Evolutionary conservation across 73 alveolate genomes (phyloP).

Genomic region (Diophrys appendiculata): DNA sequence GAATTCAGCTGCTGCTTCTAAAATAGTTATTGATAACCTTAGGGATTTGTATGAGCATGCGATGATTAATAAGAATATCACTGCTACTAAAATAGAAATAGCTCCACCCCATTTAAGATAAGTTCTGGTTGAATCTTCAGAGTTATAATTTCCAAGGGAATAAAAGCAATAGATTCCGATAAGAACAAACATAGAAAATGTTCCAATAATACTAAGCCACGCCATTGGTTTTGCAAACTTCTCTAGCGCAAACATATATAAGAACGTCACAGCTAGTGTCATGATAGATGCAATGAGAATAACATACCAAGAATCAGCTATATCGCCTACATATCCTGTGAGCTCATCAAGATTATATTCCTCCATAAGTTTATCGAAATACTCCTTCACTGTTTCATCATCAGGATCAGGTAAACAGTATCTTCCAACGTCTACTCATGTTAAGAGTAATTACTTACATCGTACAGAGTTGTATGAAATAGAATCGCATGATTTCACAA

Average conservation of each 20-base stretch:
- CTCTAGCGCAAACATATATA: constrained; percentile 59
- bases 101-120: constrained; percentile 21
- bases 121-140: not conserved
- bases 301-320: constrained; percentile 65
- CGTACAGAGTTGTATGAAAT: constrained; percentile 14
- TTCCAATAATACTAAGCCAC: constrained; percentile 52
- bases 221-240: constrained; percentile 51
- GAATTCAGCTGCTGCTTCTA: constrained; percentile 91
- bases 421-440: constrained; percentile 20
- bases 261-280: constrained; percentile 23
- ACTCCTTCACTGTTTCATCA: not conserved
- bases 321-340: constrained; percentile 54
- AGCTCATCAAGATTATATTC: constrained; percentile 14
- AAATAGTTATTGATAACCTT: constrained; percentile 89
- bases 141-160: constrained; percentile 42
- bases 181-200: constrained; percentile 12
- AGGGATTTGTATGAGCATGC: constrained; percentile 89
- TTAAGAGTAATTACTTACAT: no score
- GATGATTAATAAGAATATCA: constrained; percentile 62
- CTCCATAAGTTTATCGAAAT: constrained; percentile 13
- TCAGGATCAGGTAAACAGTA: constrained; percentile 19
- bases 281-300: constrained; percentile 28
- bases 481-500: constrained; percentile 14
- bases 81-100: constrained; percentile 28
- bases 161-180: constrained; percentile 7